Conservation (phyloP, 257 asterid genomes). For the Echites panduratus region DNA sequence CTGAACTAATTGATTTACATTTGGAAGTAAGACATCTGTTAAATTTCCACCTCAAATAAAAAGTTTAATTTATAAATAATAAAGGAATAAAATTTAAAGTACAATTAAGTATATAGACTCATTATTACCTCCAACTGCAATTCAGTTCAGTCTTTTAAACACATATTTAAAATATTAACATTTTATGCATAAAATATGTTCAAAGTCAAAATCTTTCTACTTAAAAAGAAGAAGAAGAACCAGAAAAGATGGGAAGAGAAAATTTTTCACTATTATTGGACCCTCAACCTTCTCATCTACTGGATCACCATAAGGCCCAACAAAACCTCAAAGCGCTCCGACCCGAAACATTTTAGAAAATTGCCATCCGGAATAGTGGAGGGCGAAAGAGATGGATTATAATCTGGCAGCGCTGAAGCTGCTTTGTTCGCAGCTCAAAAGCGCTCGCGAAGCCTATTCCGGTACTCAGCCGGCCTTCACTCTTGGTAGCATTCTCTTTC, state of each 20-base stretch:
- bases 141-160: too few species aligned
- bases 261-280: background rate
- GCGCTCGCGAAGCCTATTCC: slow-evolving; percentile 34
- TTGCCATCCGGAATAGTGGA: background rate
- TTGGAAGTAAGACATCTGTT: too few species aligned
- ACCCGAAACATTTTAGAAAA: background rate
- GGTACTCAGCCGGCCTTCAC: slow-evolving; percentile 39
- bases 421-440: slow-evolving; percentile 51
- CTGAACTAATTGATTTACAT: too few species aligned
- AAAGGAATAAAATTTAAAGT: too few species aligned
- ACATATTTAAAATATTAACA: too few species aligned
- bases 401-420: slow-evolving; percentile 77
- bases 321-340: background rate
- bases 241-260: background rate
- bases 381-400: slow-evolving; percentile 54
- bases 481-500: slow-evolving; percentile 81
- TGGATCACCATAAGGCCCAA: background rate
- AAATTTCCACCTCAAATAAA: too few species aligned
- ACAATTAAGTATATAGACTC: too few species aligned
- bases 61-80: too few species aligned
- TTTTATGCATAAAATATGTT: too few species aligned
- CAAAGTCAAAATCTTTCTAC: too few species aligned
- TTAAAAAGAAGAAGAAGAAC: too few species aligned
- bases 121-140: too few species aligned
- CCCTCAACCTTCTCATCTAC: background rate